phyloP scores from a whole-genome alignment of 202 grass and related monocot genomes.

The Brachypodium distachyon region DNA sequence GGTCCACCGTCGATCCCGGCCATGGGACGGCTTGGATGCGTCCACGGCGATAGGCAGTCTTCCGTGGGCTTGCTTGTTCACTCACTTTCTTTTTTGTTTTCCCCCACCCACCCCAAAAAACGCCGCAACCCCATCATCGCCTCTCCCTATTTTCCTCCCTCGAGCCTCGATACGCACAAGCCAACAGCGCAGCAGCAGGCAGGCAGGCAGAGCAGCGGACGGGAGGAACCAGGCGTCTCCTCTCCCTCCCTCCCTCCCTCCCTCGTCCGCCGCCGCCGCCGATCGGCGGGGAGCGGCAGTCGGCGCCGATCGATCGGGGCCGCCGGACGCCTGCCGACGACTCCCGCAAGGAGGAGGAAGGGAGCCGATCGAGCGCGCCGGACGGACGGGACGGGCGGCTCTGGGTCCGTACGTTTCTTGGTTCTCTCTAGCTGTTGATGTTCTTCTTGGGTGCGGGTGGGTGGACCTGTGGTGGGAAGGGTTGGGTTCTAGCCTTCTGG shows the following conservation, averaged over 20 bases:
- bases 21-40: not conserved
- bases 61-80: slow-evolving; percentile 26
- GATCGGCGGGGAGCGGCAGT: not conserved
- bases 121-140: slow-evolving; percentile 8
- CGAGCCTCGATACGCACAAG: not conserved
- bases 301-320: not conserved
- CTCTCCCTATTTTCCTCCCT: not conserved
- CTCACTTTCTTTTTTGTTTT: no score
- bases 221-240: slow-evolving; percentile 1
- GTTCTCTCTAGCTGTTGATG: not conserved
- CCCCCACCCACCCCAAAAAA: not conserved
- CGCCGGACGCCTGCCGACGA: not conserved
- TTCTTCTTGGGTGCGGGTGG: not conserved
- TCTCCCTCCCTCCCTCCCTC: no score
- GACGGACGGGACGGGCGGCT: not conserved
- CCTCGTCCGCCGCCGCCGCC: not conserved
- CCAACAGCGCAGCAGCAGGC: not conserved
- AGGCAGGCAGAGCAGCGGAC: not conserved
- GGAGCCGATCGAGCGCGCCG: slow-evolving; percentile 19
- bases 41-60: not conserved
- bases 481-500: not conserved
- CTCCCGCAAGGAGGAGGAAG: slow-evolving; percentile 25
- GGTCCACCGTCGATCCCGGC: not conserved
- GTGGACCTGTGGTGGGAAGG: not conserved
- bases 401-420: slow-evolving; percentile 27